A percentile compares a stretch with the other conserved stretches of the same genome.
Evolutionary conservation across 2,329 filamentous ascomycete species (phyloP).

Genomic region (Xylariaceae sp.): DNA sequence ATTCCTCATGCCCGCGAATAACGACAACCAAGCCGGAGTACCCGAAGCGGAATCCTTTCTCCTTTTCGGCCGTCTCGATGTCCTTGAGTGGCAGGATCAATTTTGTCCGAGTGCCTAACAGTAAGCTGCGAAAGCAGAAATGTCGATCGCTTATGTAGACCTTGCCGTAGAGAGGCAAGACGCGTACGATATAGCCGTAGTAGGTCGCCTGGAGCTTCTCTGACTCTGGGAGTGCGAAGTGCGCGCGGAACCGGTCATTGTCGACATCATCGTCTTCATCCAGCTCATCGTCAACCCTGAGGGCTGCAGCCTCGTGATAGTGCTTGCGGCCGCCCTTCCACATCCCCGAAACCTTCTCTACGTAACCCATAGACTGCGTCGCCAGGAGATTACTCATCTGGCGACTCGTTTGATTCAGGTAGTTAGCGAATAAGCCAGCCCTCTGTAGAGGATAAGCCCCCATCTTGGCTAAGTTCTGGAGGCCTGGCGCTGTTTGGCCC

Average conservation of each 20-base stretch:
- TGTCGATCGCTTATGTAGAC: slow-evolving; percentile 88
- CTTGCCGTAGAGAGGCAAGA: slow-evolving; percentile 92
- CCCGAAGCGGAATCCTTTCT: slow-evolving; percentile 90
- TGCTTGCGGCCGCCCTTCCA: slow-evolving; percentile 90
- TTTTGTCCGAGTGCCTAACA: slow-evolving; percentile 89
- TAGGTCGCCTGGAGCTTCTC: slow-evolving; percentile 88
- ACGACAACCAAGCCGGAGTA: slow-evolving; percentile 92
- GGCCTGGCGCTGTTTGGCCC: slow-evolving; percentile 41
- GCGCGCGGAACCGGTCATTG: slow-evolving; percentile 81
- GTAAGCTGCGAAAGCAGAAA: slow-evolving; percentile 90
- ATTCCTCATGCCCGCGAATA: slow-evolving; percentile 89
- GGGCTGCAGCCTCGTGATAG: slow-evolving; percentile 67
- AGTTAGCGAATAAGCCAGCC: slow-evolving; percentile 80
- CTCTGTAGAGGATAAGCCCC: slow-evolving; percentile 81
- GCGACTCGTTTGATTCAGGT: slow-evolving; percentile 76
- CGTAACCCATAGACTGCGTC: slow-evolving; percentile 92
- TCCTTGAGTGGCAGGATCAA: slow-evolving; percentile 88
- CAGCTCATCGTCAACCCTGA: slow-evolving; percentile 57
- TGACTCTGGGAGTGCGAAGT: slow-evolving; percentile 84
- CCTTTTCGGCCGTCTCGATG: slow-evolving; percentile 90
- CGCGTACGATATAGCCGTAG: slow-evolving; percentile 88
- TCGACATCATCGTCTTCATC: slow-evolving; percentile 59
- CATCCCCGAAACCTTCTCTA: slow-evolving; percentile 96
- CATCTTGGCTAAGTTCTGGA: slow-evolving; percentile 59
- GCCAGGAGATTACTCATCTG: slow-evolving; percentile 82